Conservation (phyloP, 352 stramenopile species). For the Aphanomyces cochlioides region DNA sequence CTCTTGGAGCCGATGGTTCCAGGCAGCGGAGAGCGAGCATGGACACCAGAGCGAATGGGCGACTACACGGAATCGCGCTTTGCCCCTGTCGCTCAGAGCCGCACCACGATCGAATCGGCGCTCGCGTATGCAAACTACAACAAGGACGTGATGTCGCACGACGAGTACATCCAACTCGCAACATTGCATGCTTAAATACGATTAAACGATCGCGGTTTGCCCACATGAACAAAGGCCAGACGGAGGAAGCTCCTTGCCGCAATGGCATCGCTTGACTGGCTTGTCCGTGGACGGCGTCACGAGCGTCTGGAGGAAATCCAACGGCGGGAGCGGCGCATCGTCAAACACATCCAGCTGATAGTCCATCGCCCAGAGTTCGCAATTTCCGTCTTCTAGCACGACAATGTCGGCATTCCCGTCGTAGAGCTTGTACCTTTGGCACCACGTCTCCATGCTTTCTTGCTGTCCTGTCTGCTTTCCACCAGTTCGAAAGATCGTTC, state of each 20-base stretch:
- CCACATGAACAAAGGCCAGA: not conserved
- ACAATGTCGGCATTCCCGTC: slow-evolving; percentile 13
- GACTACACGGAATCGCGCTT: slow-evolving; percentile 17
- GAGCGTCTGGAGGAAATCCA: not conserved
- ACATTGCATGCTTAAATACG: not conserved
- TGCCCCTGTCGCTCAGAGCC: not conserved
- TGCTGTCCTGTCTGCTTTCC: too few species aligned
- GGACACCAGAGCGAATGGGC: slow-evolving; percentile 18
- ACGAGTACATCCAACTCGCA: not conserved
- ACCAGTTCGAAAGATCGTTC: too few species aligned
- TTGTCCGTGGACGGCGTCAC: not conserved
- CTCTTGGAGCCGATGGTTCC: slow-evolving; percentile 38
- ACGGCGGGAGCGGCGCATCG: not conserved
- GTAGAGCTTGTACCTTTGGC: slow-evolving; percentile 9
- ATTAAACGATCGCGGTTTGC: not conserved
- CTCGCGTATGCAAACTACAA: slow-evolving; percentile 27
- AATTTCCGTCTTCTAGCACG: not conserved
- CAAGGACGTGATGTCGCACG: slow-evolving; percentile 24
- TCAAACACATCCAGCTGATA: not conserved
- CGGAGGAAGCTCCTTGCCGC: not conserved
- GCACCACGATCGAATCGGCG: not conserved
- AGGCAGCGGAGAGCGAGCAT: not conserved
- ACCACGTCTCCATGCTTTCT: too few species aligned
- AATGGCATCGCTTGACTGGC: not conserved
- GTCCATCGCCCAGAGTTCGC: slow-evolving; percentile 4